phyloP scores from a whole-genome alignment of 1,284 basidiomycete genomes.

The Ganoderma boninense region DNA sequence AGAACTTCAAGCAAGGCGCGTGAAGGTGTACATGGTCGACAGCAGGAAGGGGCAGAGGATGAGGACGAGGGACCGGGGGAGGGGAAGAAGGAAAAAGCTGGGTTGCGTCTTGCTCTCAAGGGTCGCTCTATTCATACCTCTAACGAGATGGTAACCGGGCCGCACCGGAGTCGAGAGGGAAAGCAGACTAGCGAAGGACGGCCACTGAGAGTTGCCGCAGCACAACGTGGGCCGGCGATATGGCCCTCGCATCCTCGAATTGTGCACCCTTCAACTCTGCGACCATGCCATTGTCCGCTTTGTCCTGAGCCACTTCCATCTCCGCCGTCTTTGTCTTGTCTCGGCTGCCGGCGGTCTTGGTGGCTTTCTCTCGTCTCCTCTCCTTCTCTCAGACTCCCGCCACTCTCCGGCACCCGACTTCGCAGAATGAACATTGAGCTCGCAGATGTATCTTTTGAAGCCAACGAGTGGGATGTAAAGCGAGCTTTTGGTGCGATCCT shows the following conservation, averaged over 20 bases:
- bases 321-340: background rate
- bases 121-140: too few species aligned
- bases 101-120: too few species aligned
- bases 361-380: background rate
- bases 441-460: constrained; percentile 52
- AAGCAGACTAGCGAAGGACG: too few species aligned
- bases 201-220: background rate
- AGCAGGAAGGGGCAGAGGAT: too few species aligned
- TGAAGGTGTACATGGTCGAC: too few species aligned
- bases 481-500: constrained; percentile 60
- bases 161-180: too few species aligned
- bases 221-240: background rate
- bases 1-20: too few species aligned
- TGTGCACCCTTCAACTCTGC: background rate
- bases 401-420: background rate
- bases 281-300: constrained; percentile 1
- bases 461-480: constrained; percentile 64
- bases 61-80: too few species aligned
- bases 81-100: too few species aligned
- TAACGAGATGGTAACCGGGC: too few species aligned
- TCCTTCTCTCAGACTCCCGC: background rate
- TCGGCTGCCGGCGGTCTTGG: background rate
- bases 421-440: constrained; percentile 58
- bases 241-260: background rate
- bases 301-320: constrained; percentile 21